Evolutionary conservation across 345 rosid species (phyloP).

Genomic region (Arabidopsis suecica): DNA sequence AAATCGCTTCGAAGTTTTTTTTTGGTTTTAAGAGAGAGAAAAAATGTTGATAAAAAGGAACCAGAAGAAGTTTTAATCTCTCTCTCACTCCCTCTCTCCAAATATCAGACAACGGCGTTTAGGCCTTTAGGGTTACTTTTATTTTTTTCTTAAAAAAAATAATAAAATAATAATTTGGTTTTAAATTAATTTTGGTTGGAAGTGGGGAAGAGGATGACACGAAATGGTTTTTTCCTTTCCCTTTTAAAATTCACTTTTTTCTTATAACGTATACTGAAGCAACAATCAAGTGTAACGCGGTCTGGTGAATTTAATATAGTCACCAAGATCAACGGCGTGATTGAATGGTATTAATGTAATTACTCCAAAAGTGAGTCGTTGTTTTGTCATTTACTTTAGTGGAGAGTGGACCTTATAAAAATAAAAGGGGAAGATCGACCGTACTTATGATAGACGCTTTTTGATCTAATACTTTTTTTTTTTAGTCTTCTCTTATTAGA

Average conservation of each 20-base stretch:
- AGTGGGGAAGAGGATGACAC: slow-evolving; percentile 49
- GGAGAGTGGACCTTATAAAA: slow-evolving; percentile 7
- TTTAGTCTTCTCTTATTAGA: slow-evolving; percentile 7
- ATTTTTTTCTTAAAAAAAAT: not conserved
- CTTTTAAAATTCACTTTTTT: slow-evolving; percentile 38
- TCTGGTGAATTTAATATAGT: not conserved
- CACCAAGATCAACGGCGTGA: slow-evolving; percentile 37
- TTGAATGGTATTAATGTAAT: slow-evolving; percentile 4
- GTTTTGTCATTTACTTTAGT: not conserved
- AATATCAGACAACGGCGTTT: slow-evolving; percentile 43
- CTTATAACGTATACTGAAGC: slow-evolving; percentile 35
- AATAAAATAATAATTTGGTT: not conserved
- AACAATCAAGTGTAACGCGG: slow-evolving; percentile 4
- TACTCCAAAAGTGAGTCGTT: not conserved
- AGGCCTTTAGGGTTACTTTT: slow-evolving; percentile 21
- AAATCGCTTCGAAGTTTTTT: slow-evolving; percentile 16
- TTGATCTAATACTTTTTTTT: slow-evolving; percentile 21
- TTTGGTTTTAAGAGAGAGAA: slow-evolving; percentile 38
- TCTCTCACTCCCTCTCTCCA: slow-evolving; percentile 32
- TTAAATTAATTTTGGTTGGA: slow-evolving; percentile 38
- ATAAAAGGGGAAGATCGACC: slow-evolving; percentile 39
- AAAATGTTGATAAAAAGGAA: slow-evolving; percentile 26
- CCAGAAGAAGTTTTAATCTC: slow-evolving; percentile 33
- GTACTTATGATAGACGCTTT: slow-evolving; percentile 46
- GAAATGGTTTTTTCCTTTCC: slow-evolving; percentile 16